Evolutionary conservation across 345 rosid species (phyloP).

Genomic region (Cardamine chenopodiifolia): DNA sequence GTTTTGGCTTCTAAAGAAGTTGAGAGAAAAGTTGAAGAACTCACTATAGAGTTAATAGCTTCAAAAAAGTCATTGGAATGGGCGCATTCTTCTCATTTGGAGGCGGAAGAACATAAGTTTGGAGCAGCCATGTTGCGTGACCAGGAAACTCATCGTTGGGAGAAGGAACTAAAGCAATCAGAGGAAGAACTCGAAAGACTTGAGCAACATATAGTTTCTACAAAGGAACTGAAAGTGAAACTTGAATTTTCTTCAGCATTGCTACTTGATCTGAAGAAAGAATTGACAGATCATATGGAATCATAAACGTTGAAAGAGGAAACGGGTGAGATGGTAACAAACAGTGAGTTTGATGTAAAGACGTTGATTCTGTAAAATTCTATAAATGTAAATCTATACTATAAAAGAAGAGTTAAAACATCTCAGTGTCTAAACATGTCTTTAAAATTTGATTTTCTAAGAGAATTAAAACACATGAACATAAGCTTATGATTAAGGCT

Average conservation of each 20-base stretch:
- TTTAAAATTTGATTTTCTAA: neutral
- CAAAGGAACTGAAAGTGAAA: conserved; percentile 74
- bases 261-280: conserved; percentile 78
- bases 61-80: conserved; percentile 79
- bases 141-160: conserved; percentile 81
- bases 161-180: conserved; percentile 79
- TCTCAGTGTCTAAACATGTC: neutral
- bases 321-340: neutral
- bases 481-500: neutral
- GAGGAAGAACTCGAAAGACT: conserved; percentile 83
- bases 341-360: too few species aligned
- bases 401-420: neutral
- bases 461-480: neutral
- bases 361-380: conserved; percentile 1
- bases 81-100: conserved; percentile 90
- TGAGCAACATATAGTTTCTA: conserved; percentile 64
- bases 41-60: conserved; percentile 82
- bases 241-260: conserved; percentile 67
- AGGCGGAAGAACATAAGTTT: conserved; percentile 87
- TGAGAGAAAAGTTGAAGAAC: conserved; percentile 87
- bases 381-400: conserved; percentile 6
- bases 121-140: conserved; percentile 84
- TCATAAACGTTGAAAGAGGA: conserved; percentile 54
- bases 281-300: conserved; percentile 75
- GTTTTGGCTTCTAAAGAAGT: conserved; percentile 72